Evolutionary conservation across 805 yeast species (phyloP), one percentile per base, ranked within the genome.

Genomic region (Wickerhamiella domercqiae): DNA sequence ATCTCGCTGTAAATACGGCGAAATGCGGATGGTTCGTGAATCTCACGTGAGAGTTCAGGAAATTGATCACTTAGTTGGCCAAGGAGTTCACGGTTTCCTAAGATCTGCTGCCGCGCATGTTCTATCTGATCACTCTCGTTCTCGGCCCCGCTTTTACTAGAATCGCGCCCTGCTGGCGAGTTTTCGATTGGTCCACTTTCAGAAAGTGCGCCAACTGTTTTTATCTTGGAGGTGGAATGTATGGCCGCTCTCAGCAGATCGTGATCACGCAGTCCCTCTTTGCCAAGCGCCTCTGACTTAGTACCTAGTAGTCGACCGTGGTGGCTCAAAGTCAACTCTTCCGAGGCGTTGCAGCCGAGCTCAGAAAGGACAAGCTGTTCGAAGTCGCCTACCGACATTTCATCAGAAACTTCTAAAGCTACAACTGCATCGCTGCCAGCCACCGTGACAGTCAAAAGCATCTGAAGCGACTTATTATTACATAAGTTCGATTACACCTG

Each of bases 321-420:
- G 47, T 61, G 62, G 17, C 61, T 52, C 34, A 82, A 47, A n/a
- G 61, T 54, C 50, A 77, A 79, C 13, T 57, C 48, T 0, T 52
- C 48, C 3, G 67, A 57, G 6, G 38, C 11, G 7, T 62, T 59
- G 36, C 77, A 66, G 11, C 62, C 66, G 6, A 83, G 67, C 50
- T 82, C 94, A 1, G 77, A 72, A 42, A 75, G 77, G 7, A 84
- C 51, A 45, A 77, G 73, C 0, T 87, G 93, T 41, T 70, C 66
- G 46, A 86, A 67, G 53, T 84, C 94, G 11, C 55, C 62, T 7
- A 83, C 53, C 0, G 72, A 53, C 63, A 83, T 67, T 11, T 75
- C 78, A 1, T 61, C 69, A 3, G 81, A 68, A 3, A 82, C 67
- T 37, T 83, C 94, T 1, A 80, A 65, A 3, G 59, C 55, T 38